These are phyloP conservation scores for Termitomyces sp. DNA, from an alignment of 768 basidiomycete species.

Conservation along the genomic window DNA sequence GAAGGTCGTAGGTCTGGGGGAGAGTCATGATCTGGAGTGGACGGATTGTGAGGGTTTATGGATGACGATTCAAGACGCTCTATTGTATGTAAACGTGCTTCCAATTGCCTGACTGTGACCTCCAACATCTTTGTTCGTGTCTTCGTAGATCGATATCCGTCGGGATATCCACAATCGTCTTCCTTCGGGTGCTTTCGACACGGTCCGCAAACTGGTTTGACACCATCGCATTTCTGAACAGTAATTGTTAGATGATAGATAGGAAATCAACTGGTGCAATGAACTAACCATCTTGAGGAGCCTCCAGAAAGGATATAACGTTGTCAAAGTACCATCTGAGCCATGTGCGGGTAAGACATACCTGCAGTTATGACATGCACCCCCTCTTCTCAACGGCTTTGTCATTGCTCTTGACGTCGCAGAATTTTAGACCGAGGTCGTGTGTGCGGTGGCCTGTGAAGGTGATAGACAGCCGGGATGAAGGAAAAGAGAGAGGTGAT, in stretches of 20 bases:
- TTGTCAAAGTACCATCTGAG: neutral
- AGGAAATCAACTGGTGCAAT: neutral
- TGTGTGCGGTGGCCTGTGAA: conserved; percentile 15
- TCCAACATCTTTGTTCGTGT: conserved; percentile 59
- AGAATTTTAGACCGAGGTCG: conserved; percentile 27
- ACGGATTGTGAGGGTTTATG: conserved; percentile 50
- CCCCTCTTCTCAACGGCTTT: conserved; percentile 48
- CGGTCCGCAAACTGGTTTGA: conserved; percentile 60
- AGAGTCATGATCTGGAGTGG: conserved; percentile 29
- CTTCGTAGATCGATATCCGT: conserved; percentile 55
- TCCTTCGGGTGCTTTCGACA: conserved; percentile 56
- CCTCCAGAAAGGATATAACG: conserved; percentile 22
- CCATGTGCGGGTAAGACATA: conserved; percentile 17
- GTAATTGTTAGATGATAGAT: conserved; percentile 2
- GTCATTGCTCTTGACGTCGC: conserved; percentile 25
- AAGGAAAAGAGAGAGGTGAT: conserved; percentile 18
- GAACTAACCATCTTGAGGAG: conserved; percentile 47
- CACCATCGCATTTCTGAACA: conserved; percentile 60
- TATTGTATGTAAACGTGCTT: conserved; percentile 53
- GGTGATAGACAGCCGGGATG: conserved; percentile 34
- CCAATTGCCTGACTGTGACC: conserved; percentile 53
- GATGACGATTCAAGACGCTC: conserved; percentile 51
- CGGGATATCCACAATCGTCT: conserved; percentile 71
- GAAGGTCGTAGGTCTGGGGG: conserved; percentile 30
- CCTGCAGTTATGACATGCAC: conserved; percentile 54